Base-by-base conservation (phyloP, 495 filamentous ascomycete genomes). In the Aspergillus egyptiacus region DNA sequence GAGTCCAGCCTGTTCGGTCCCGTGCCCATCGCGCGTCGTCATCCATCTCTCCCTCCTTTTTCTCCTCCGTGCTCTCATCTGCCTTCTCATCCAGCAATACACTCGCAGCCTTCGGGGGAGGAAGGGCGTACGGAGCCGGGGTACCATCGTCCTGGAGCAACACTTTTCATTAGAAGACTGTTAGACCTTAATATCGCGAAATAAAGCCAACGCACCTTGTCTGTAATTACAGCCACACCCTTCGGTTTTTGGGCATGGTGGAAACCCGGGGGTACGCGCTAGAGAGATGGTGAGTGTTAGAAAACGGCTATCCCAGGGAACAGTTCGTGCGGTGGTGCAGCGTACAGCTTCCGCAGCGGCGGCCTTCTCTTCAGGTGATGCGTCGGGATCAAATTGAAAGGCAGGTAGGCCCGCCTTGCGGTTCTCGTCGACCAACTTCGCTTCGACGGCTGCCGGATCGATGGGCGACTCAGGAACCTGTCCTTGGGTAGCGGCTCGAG, bases 321-420 rank as follows among this genome's bases (percentile, higher is more conserved):
- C 2, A 9, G 15, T 7, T 33, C 10, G 7, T 2, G 13, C 6
- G 18, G 20, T 10, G 9, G 6, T n/a, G 41, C 23, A 22, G 78
- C 85, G 46, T 79, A 96, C 93, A 54, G 83, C 78, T 76, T 76
- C 75, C 4, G 84, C 83, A 51, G 86, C 84, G 19, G 85, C 85
- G 38, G 78, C 82, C 71, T 97, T 97, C 60, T 91, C 78, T 65
- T 89, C 87, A 0, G 87, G 78, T 15, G 77, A 82, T 20, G 91
- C 90, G 72, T 96, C 62, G 2, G 93, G 89, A 62, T 97, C 76
- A 69, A 96, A 97, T 57, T 85, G 80, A 63, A 84, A 89, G 43
- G 88, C 91, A 7, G 81, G 72, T 3, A 81, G 77, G 17, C 93
- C 93, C 13, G 83, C 84, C 56, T 84, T 82, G 58, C 75, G 79